Evolutionary conservation across 202 grass and related monocot genomes (phyloP), one percentile per base, ranked within the genome.

Genomic region (Panicum hallii): DNA sequence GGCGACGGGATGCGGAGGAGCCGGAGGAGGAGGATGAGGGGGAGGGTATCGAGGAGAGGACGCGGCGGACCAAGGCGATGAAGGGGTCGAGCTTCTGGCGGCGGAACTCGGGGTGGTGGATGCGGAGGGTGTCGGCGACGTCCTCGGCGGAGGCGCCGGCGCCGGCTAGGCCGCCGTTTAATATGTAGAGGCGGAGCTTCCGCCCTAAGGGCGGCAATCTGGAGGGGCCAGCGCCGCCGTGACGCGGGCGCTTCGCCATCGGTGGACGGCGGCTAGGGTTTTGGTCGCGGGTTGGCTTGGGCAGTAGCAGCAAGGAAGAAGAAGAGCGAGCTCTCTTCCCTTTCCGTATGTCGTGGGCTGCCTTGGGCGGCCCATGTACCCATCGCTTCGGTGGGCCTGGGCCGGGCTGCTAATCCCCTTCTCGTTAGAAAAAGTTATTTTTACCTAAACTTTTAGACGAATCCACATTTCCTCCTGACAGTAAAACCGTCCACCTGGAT

Each of bases 181-280:
- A 19, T 47, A 99, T 95, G 72, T 63, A 78, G 3, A 77, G 75
- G 28, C 84, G 84, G 46, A 99, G 84, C 9, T 54, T 63, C 11
- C 54, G 30, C 57, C 81, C 72, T 4, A 84, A 85, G n/a, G 57
- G 11, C 0, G 49, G 0, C 15, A 77, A 78, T 20, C 61, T 63
- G 15, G 87, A 65, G 15, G 80, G 65, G 38, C 85, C 69, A 11
- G 78, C 69, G 43, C 84, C 66, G 47, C 82, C 65, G 19, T 75
- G 64, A 4, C 85, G 80, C 75, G 88, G 83, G 43, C 91, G 89
- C 82, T 96, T 93, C 57, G 75, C 79, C 94, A 96, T 96, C 66
- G 20, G 22, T 17, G 84, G 72, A 67, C 12, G 42, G 70, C 8
- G 80, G 81, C 70, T 85, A 82, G 79, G 79, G 47, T 38, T 38